phyloP scores from a whole-genome alignment of 2,329 filamentous ascomycete genomes.

The Epichloe baconii region DNA sequence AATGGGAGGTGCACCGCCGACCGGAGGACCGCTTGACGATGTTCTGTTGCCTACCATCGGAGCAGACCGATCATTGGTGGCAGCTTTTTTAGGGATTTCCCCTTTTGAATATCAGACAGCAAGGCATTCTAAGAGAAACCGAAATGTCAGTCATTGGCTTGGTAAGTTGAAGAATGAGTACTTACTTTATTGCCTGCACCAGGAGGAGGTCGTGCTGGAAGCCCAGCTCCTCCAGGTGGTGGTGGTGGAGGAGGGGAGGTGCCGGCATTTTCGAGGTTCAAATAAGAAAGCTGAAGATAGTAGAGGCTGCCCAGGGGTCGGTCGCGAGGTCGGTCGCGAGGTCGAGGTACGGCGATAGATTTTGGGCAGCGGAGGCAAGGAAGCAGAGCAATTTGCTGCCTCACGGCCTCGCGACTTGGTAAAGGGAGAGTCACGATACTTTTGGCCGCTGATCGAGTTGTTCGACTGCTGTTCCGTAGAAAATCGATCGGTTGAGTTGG shows the following conservation, averaged over 20 bases:
- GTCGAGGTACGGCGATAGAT: background rate
- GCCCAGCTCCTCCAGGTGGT: constrained; percentile 39
- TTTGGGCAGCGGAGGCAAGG: background rate
- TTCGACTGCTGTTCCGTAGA: background rate
- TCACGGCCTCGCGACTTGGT: background rate
- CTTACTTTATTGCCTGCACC: constrained; percentile 49
- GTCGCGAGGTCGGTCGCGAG: too few relatives aligned
- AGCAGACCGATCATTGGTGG: constrained; percentile 85
- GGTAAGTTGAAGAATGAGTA: constrained; percentile 8
- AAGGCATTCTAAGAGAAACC: constrained; percentile 55
- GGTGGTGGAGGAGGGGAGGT: constrained; percentile 57
- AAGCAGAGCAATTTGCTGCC: background rate
- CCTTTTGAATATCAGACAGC: constrained; percentile 77
- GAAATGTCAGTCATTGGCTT: constrained; percentile 4
- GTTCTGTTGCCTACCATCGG: constrained; percentile 41
- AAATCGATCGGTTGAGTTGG: background rate
- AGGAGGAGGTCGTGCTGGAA: constrained; percentile 36
- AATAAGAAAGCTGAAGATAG: background rate
- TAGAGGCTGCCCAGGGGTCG: background rate
- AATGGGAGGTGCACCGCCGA: constrained; percentile 69
- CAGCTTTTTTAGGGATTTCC: constrained; percentile 68
- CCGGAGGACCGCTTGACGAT: constrained; percentile 38
- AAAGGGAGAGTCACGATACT: background rate
- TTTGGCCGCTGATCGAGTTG: background rate
- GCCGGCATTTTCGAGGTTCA: constrained; percentile 21